Evolutionary conservation across 2,329 filamentous ascomycete genomes (phyloP).

Genomic region (Claviceps pazoutovae): DNA sequence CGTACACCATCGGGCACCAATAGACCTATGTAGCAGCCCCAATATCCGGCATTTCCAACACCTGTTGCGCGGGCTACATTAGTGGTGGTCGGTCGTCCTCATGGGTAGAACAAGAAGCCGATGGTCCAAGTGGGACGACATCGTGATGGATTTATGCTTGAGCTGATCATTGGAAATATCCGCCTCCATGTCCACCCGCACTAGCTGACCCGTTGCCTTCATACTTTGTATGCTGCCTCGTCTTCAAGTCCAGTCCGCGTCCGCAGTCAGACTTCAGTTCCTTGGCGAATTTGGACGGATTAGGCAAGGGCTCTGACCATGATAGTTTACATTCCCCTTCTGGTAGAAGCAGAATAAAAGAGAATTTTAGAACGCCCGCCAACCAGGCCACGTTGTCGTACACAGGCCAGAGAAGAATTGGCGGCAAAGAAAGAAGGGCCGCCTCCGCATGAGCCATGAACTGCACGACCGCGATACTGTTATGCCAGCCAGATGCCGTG

Average conservation of each 20-base stretch:
- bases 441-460: slow-evolving; percentile 10
- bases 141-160: neutral
- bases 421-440: neutral
- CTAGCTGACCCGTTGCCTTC: neutral
- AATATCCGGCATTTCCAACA: neutral
- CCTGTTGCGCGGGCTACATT: neutral
- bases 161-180: neutral
- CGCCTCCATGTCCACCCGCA: neutral
- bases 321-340: neutral
- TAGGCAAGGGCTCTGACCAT: neutral
- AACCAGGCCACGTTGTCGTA: neutral
- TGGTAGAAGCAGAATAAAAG: neutral
- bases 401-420: neutral
- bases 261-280: neutral
- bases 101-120: neutral
- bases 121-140: neutral
- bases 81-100: neutral
- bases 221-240: neutral
- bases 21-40: neutral
- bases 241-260: neutral
- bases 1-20: slow-evolving; percentile 3
- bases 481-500: slow-evolving; percentile 10
- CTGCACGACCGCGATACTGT: slow-evolving; percentile 3
- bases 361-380: neutral
- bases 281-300: neutral